phyloP scores from a whole-genome alignment of 169 alveolate species.

The Babesia bigemina region DNA sequence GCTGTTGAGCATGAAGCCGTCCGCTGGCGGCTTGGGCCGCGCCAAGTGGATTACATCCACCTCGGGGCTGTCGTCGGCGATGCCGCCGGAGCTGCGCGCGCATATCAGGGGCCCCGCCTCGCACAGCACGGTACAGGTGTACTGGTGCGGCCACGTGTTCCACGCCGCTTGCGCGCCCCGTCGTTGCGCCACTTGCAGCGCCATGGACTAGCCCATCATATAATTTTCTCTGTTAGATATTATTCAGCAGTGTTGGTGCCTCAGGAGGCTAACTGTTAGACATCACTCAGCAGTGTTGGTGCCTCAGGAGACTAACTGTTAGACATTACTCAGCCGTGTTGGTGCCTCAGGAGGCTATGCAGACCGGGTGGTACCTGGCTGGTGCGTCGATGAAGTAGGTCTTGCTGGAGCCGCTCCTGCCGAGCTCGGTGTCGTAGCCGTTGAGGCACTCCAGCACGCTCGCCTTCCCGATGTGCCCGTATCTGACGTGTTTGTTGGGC shows the following conservation, averaged over 20 bases:
- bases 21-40: neutral
- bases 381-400: conserved; percentile 37
- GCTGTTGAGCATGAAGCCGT: conserved; percentile 21
- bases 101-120: neutral
- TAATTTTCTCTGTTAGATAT: neutral
- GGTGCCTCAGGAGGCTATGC: conserved; percentile 21
- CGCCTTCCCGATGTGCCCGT: conserved; percentile 40
- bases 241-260: neutral
- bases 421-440: conserved; percentile 56
- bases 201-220: neutral
- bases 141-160: conserved; percentile 65
- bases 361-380: conserved; percentile 55
- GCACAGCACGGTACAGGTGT: conserved; percentile 24
- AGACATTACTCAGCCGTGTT: neutral
- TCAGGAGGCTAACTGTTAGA: neutral
- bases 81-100: neutral
- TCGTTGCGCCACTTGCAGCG: conserved; percentile 42
- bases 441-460: conserved; percentile 56
- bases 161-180: conserved; percentile 47
- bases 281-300: neutral
- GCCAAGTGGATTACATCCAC: conserved; percentile 1
- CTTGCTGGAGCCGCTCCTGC: neutral
- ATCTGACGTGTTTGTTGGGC: conserved; percentile 55
- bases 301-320: neutral
- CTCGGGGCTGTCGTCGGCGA: neutral